Evolutionary conservation across 495 filamentous ascomycete genomes (phyloP).

Genomic region (Sabuloglossum arenarium): DNA sequence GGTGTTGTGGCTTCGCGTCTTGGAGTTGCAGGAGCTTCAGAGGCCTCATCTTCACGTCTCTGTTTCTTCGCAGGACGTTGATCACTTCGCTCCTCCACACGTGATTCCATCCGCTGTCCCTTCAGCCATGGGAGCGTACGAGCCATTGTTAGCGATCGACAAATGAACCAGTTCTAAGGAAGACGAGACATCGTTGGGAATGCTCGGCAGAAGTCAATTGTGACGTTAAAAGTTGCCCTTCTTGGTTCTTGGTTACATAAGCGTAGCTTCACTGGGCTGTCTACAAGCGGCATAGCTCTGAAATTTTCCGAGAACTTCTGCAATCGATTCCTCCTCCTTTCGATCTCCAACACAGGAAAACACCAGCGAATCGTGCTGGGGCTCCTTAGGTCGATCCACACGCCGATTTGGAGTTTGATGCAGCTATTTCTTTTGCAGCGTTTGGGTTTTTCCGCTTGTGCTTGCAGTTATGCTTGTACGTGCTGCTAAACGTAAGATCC

Average conservation of each 20-base stretch:
- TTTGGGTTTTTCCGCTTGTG: background rate
- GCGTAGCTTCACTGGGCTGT: too few relatives aligned
- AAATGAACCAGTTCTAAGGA: too few relatives aligned
- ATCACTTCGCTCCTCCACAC: background rate
- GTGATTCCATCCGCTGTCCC: background rate
- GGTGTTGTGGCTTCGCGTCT: background rate
- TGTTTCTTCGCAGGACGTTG: background rate
- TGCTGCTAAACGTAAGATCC: background rate
- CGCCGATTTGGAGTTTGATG: background rate
- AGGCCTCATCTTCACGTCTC: background rate
- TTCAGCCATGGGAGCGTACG: slow-evolving; percentile 3
- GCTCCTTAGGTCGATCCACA: background rate
- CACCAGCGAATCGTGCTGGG: background rate
- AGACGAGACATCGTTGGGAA: too few relatives aligned
- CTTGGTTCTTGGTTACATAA: too few relatives aligned
- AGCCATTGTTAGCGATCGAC: background rate
- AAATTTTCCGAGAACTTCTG: background rate
- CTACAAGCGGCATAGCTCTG: background rate
- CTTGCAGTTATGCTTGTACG: slow-evolving; percentile 1
- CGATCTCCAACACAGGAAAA: background rate
- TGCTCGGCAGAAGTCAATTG: too few relatives aligned
- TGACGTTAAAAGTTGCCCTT: too few relatives aligned
- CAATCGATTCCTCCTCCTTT: background rate
- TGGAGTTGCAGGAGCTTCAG: background rate
- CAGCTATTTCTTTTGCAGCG: background rate